Base-by-base conservation (phyloP, 306 rosid genomes). In the Echinosophora koreensis region DNA sequence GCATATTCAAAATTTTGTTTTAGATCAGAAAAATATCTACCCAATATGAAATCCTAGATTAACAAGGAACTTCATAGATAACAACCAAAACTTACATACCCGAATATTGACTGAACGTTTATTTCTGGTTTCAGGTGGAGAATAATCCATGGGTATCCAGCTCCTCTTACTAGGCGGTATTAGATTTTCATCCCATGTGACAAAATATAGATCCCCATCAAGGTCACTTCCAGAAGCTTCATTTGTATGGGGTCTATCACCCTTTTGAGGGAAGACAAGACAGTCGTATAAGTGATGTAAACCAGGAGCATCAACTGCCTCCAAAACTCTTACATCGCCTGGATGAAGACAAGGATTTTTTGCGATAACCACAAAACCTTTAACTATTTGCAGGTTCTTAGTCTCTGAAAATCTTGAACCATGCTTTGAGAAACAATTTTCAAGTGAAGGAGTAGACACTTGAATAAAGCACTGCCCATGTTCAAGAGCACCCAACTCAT, bases 221-320 rank as follows among this genome's bases (percentile, higher is more conserved):
- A 92, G 93, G 86, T 92, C 98, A 83, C 97, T 92, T 80, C 97
- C 98, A 83, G 97, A 92, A 81, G 98, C 97, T 84, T 95, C 98
- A 80, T 94, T 68, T 50, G 97, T 42, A 77, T 94, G 98, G 15
- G 98, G 97, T 76, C 98, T 84, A 46, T 92, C 88, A 49, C 97
- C 98, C 41, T 92, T 90, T 72, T 88, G 98, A 18, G 98, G 97
- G 83, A 95, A 95, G 76, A 95, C 85, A 47, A 90, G 85, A 73
- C 98, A 95, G 82, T 95, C 97, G 41, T 85, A 66, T n/a, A 95
- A 79, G 82, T 89, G 97, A 86, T 82, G 88, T 65, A 95, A 82
- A 51, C 50, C 88, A 4, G 93, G 96, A 75, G 79, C 86, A 82
- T 95, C 97, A 76, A 95, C 96, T 80, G 97, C 97, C 83, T 92